These are phyloP conservation scores for Cylindrotheca closterium DNA, from an alignment of 108 stramenopile genomes.

Conservation along the genomic window DNA sequence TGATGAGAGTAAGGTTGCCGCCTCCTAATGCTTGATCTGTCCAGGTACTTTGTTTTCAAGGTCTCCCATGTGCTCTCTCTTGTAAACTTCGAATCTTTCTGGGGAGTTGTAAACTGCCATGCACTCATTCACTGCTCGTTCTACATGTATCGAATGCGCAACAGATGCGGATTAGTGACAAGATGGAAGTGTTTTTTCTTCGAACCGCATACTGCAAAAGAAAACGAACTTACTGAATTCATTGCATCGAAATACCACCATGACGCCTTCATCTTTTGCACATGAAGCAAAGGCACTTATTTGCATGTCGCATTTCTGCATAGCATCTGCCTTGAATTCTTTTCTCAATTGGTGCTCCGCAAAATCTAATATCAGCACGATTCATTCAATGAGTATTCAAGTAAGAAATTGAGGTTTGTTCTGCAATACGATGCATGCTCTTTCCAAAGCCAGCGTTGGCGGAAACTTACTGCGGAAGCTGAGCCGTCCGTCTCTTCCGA, in stretches of 20 bases:
- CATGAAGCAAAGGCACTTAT: conserved; percentile 80
- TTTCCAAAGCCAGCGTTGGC: no score
- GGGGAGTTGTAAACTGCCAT: conserved; percentile 78
- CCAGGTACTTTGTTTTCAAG: conserved; percentile 14
- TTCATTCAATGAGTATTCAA: no score
- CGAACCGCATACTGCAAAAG: no score
- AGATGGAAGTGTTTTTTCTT: no score
- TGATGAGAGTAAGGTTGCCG: no score
- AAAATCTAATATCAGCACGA: no score
- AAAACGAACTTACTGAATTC: conserved; percentile 36
- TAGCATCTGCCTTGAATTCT: conserved; percentile 79
- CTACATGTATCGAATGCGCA: no score
- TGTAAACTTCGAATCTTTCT: conserved; percentile 79
- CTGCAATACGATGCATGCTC: no score
- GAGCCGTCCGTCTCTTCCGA: conserved; percentile 24
- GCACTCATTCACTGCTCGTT: conserved; percentile 79
- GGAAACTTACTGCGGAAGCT: conserved; percentile 21
- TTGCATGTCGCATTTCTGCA: conserved; percentile 70
- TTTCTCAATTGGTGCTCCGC: conserved; percentile 83
- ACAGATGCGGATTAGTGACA: no score
- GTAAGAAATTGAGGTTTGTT: no score
- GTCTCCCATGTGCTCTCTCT: conserved; percentile 48
- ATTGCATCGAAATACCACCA: conserved; percentile 84
- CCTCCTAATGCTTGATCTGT: no score
- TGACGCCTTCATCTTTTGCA: conserved; percentile 73